These are phyloP conservation scores for Xerocomus brunneocitrinus DNA, from an alignment of 768 basidiomycete species.

Conservation along the genomic window DNA sequence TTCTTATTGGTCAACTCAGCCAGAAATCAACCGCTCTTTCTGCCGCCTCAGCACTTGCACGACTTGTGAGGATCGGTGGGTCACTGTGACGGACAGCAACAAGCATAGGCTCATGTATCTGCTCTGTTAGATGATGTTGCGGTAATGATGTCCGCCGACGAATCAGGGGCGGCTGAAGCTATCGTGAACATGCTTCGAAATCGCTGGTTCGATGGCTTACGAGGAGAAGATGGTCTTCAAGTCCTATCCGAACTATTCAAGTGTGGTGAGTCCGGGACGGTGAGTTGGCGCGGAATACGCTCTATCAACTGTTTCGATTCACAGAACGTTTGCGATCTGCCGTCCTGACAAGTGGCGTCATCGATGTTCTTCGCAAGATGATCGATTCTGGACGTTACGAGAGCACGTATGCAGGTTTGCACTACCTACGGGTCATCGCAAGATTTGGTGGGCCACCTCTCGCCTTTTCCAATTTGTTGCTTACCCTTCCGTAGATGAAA, in stretches of 20 bases:
- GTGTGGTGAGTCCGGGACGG: conserved; percentile 13
- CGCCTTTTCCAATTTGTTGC: background rate
- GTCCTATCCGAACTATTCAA: conserved; percentile 16
- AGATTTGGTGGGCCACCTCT: conserved; percentile 12
- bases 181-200: conserved; percentile 22
- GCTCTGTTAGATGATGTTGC: conserved; percentile 16
- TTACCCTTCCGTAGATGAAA: background rate
- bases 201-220: conserved; percentile 27
- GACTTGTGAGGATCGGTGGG: conserved; percentile 19
- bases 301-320: background rate
- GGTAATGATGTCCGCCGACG: conserved; percentile 2
- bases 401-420: conserved; percentile 15
- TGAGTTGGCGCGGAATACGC: too few species aligned
- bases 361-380: conserved; percentile 16
- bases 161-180: background rate
- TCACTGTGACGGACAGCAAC: background rate
- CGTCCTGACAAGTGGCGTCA: conserved; percentile 11
- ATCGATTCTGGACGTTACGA: conserved; percentile 5
- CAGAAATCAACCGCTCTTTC: conserved; percentile 15
- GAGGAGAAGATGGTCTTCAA: conserved; percentile 24
- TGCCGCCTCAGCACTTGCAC: conserved; percentile 18
- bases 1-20: conserved; percentile 16
- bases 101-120: background rate
- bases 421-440: conserved; percentile 21
- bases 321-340: conserved; percentile 15